phyloP scores from a whole-genome alignment of 805 yeast genomes.

The Ogataea henricii region DNA sequence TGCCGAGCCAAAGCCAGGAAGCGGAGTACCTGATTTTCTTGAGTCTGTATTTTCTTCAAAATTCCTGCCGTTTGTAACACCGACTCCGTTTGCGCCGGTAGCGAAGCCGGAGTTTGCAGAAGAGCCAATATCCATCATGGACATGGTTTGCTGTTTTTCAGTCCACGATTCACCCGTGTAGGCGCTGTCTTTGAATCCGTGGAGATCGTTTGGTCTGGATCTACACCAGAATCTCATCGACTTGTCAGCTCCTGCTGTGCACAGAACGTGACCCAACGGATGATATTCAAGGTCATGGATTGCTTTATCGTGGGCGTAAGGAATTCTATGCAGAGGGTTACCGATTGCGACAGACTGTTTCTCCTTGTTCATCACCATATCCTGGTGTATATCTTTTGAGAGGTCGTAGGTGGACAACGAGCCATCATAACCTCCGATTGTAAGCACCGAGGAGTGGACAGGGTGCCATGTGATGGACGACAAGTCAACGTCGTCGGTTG shows the following conservation, averaged over 20 bases:
- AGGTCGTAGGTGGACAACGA: constrained; percentile 74
- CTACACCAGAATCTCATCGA: constrained; percentile 94
- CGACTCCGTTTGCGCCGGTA: constrained; percentile 2
- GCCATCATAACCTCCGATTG: constrained; percentile 91
- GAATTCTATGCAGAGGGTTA: constrained; percentile 58
- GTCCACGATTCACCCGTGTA: constrained; percentile 52
- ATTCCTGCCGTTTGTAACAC: constrained; percentile 2
- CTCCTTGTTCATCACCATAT: constrained; percentile 18
- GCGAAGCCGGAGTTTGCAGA: not conserved
- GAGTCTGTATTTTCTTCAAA: not conserved
- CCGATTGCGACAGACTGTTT: constrained; percentile 28
- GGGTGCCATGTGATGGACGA: constrained; percentile 94
- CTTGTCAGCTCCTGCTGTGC: constrained; percentile 93
- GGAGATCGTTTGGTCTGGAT: constrained; percentile 86
- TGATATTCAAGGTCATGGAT: constrained; percentile 89
- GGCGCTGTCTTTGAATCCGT: constrained; percentile 77
- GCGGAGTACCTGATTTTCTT: not conserved
- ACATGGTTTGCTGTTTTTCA: constrained; percentile 26
- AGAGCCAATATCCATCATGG: constrained; percentile 13
- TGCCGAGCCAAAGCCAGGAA: constrained; percentile 20
- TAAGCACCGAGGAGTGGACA: constrained; percentile 70
- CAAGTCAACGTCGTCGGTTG: constrained; percentile 74
- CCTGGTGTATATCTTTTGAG: constrained; percentile 50
- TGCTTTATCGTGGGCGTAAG: constrained; percentile 93
- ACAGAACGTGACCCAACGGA: constrained; percentile 88